phyloP scores from a whole-genome alignment of 202 grass and related monocot genomes.

The Bolboschoenoplectus hybrid region DNA sequence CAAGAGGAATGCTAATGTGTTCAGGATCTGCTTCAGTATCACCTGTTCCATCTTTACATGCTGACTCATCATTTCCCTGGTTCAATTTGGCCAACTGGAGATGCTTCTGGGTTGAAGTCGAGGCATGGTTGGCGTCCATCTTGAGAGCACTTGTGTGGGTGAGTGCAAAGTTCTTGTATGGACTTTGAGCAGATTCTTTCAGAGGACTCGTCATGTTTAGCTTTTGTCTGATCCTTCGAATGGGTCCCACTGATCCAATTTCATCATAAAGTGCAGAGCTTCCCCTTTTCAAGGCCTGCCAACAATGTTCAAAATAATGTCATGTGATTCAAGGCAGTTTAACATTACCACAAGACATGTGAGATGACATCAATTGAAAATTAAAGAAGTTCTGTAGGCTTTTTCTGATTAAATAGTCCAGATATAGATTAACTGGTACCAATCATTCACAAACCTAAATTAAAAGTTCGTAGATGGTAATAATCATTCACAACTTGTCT shows the following conservation, averaged over 20 bases:
- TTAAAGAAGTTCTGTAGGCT: neutral
- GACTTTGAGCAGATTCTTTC: slow-evolving; percentile 40
- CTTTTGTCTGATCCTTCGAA: slow-evolving; percentile 88
- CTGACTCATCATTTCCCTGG: slow-evolving; percentile 47
- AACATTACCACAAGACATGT: neutral
- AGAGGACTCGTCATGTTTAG: slow-evolving; percentile 59
- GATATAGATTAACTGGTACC: neutral
- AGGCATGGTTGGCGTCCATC: slow-evolving; percentile 47
- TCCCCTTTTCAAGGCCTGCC: slow-evolving; percentile 79
- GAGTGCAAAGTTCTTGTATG: slow-evolving; percentile 50
- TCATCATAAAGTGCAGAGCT: slow-evolving; percentile 58
- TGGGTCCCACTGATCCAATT: slow-evolving; percentile 62
- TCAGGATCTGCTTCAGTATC: slow-evolving; percentile 42
- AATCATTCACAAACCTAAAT: neutral
- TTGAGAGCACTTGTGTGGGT: slow-evolving; percentile 29
- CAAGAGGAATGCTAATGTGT: slow-evolving; percentile 42
- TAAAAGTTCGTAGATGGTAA: neutral
- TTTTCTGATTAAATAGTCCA: slow-evolving; percentile 1
- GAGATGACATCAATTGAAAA: neutral
- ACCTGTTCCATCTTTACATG: slow-evolving; percentile 37
- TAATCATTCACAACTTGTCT: neutral
- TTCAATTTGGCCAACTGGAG: slow-evolving; percentile 44
- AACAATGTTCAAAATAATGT: slow-evolving; percentile 13
- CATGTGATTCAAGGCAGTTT: neutral
- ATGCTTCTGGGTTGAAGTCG: slow-evolving; percentile 45